Evolutionary conservation across 805 yeast genomes (phyloP).

Genomic region (Candida palmyrensis): DNA sequence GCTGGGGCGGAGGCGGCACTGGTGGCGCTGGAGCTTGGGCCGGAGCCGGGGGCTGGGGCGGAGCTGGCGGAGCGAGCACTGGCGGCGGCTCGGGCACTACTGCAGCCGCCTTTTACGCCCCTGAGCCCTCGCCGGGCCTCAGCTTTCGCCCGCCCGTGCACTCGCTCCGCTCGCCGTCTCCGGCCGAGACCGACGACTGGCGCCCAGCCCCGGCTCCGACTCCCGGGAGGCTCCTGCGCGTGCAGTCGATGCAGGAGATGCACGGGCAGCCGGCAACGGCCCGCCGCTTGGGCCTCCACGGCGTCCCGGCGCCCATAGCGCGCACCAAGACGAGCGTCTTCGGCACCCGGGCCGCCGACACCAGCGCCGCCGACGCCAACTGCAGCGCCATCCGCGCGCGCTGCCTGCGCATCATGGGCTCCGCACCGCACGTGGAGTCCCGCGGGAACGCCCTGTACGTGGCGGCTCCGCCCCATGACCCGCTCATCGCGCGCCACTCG

Average conservation of each 20-base stretch:
- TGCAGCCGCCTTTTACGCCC: too few species aligned
- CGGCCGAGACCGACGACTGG: conserved; percentile 33
- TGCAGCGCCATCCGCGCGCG: background rate
- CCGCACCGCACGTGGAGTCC: background rate
- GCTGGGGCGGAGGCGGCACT: conserved; percentile 2
- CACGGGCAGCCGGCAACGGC: conserved; percentile 6
- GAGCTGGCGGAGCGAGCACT: background rate
- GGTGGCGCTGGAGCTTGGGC: background rate
- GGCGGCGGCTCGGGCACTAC: background rate
- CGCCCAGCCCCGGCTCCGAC: conserved; percentile 5
- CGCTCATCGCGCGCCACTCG: conserved; percentile 7
- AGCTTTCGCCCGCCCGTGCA: conserved; percentile 21
- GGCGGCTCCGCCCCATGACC: background rate
- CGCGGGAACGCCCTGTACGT: background rate
- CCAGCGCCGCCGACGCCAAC: background rate
- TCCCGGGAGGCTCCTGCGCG: conserved; percentile 21
- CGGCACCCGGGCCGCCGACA: background rate
- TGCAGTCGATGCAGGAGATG: conserved; percentile 32
- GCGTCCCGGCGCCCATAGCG: background rate
- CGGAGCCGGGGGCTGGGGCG: background rate
- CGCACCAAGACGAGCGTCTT: background rate
- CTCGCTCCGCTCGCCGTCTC: conserved; percentile 29
- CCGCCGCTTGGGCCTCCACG: background rate
- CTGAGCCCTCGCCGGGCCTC: background rate
- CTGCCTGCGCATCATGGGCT: conserved; percentile 2